Conservation (phyloP, 768 basidiomycete genomes). For the Lentinus brumalis region DNA sequence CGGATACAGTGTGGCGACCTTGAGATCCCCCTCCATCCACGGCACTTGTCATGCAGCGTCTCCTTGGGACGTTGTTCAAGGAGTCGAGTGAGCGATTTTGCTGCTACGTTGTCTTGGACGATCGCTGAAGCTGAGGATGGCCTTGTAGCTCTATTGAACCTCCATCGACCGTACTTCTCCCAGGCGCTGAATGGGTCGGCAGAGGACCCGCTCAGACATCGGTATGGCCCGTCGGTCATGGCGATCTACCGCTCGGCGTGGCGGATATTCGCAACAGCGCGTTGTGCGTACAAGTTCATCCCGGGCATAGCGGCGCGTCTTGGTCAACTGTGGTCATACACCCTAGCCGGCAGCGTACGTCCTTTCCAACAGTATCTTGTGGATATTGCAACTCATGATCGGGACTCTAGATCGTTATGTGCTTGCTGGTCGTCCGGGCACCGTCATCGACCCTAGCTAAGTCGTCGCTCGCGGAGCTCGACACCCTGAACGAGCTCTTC, state of each 20-base stretch:
- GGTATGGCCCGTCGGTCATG: slow-evolving; percentile 68
- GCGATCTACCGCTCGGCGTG: slow-evolving; percentile 74
- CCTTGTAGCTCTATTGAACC: slow-evolving; percentile 54
- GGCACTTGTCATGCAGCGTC: slow-evolving; percentile 22
- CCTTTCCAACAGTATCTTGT: background rate
- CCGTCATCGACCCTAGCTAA: slow-evolving; percentile 38
- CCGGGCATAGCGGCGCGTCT: slow-evolving; percentile 48
- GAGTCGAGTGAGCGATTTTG: slow-evolving; percentile 27
- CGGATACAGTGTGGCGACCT: slow-evolving; percentile 32
- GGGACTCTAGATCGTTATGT: slow-evolving; percentile 44
- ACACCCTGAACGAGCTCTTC: slow-evolving; percentile 34
- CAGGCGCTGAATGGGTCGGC: slow-evolving; percentile 65
- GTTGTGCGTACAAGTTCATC: slow-evolving; percentile 41
- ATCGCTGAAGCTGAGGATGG: background rate
- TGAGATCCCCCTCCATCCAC: slow-evolving; percentile 17
- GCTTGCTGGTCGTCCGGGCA: slow-evolving; percentile 38
- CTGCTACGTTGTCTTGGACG: slow-evolving; percentile 11
- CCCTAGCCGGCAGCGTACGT: slow-evolving; percentile 64
- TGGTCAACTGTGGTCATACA: slow-evolving; percentile 64
- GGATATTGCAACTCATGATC: background rate
- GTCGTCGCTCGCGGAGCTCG: slow-evolving; percentile 39
- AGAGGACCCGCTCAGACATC: slow-evolving; percentile 57
- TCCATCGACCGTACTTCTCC: slow-evolving; percentile 70
- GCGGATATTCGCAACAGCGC: slow-evolving; percentile 56
- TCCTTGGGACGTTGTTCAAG: slow-evolving; percentile 27